Evolutionary conservation across 257 asterid species (phyloP), one percentile per base, ranked within the genome.

Genomic region (Solanum chiquidenum): DNA sequence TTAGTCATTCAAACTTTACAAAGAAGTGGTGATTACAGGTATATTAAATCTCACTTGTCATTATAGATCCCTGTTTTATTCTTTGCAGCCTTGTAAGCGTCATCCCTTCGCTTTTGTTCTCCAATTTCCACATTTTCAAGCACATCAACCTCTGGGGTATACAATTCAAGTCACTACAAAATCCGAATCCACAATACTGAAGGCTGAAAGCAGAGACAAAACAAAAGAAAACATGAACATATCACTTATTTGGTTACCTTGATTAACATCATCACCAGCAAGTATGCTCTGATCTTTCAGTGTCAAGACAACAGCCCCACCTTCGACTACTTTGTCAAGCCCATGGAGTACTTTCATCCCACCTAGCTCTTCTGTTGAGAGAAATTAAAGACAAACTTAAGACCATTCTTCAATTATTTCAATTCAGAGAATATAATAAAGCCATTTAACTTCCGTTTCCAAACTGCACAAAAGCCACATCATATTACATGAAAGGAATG

Each of bases 81-180:
- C 91, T 96, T 96, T 42, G 95, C 95, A 92, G 99, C 98, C 90
- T 85, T 92, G 86, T 95, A 96, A 83, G 99, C 98, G 3, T 96
- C 99, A 34, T 97, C 90, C 93, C 99, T 93, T 89, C 90, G 91
- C 92, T 93, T 96, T 83, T 97, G 99, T 92, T 97, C 98, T 88
- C 99, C 99, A 88, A 97, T 94, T 93, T 97, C 99, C 91, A 96
- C 95, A 93, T 97, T 97, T 90, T 97, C 99, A 88, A 97, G 99
- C 93, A 91, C 92, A 94, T 97, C 99, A 93, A 92, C 91, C 96
- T 96, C 99, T 97, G 99, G 92, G 89, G 94, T 92, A 95, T 92
- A 97, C 92, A 95, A 93, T 87, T 91, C 91, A 95, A 89, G 91
- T 91, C 98, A 97, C 96, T 98, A 93, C 91, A 94, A 96, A 90